Base-by-base conservation (phyloP, 345 rosid species). In the Lenwebbia sp. region DNA sequence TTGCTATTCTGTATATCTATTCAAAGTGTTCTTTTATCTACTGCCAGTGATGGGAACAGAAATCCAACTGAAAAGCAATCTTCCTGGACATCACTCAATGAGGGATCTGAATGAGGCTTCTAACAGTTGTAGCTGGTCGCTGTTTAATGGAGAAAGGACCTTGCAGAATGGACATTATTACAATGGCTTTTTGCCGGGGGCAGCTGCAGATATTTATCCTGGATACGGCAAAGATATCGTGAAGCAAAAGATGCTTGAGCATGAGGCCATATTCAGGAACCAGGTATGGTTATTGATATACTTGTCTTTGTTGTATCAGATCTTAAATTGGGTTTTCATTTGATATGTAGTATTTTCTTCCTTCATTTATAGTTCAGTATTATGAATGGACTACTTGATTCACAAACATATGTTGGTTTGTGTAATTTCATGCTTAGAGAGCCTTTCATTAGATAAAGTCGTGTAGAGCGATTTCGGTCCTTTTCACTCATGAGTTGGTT, bases 171-270 rank as follows among this genome's bases (percentile, higher is more conserved):
- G 92, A 82, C 95, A 90, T 58, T 92, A 89, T 89, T 94, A 89
- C 87, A 92, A 90, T 82, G 92, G 95, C 84, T 83, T 90, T 87
- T 85, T 89, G n/a, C 93, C 92, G 14, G 89, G 91, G 87, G 89
- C 89, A 49, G 51, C 90, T 26, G 83, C 89, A 7, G 98, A 94
- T 86, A 81, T 92, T 17, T 93, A 89, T 91, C 88, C 92, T 13
- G 93, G 89, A 52, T 87, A 89, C 60, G 96, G 91, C 81, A 94
- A 89, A 89, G 96, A 94, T 85, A 83, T 83, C 40, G 89, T 96
- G 91, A 97, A 93, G 91, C 93, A 56, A 83, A 95, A 90, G 74
- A 96, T 97, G 92, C 95, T 97, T 53, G 92, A 96, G 89, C 99
- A 97, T 40, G 99, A 97, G 89, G 94, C 96, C 37, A 91, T 91